Evolutionary conservation across 2,329 filamentous ascomycete species (phyloP).

Genomic region (Tolypocladium nubicola): DNA sequence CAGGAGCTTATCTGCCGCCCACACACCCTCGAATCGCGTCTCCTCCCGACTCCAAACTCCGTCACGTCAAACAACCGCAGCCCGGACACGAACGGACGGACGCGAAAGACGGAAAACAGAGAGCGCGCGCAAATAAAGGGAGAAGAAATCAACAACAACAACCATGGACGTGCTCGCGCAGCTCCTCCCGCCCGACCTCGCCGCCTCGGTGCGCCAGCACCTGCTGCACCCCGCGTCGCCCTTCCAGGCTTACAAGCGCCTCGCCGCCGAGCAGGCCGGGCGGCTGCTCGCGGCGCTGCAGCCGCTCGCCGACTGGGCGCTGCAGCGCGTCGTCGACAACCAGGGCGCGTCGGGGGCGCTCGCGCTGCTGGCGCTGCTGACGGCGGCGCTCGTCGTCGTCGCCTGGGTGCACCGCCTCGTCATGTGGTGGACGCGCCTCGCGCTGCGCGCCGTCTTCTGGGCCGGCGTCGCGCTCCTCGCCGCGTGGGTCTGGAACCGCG

Average conservation of each 20-base stretch:
- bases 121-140: not conserved
- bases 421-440: constrained; percentile 65
- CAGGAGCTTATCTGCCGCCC: not conserved
- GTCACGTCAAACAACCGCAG: not conserved
- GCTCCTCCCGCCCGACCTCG: constrained; percentile 33
- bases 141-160: not conserved
- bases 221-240: constrained; percentile 35
- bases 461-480: constrained; percentile 41
- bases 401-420: constrained; percentile 62
- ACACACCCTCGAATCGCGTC: not conserved
- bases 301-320: constrained; percentile 29
- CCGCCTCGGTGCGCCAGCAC: constrained; percentile 33
- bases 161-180: constrained; percentile 26
- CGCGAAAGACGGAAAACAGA: not conserved
- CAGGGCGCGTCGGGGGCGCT: constrained; percentile 20
- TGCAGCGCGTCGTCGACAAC: constrained; percentile 22
- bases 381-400: constrained; percentile 55
- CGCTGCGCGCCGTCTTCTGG: constrained; percentile 55
- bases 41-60: not conserved
- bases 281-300: constrained; percentile 20
- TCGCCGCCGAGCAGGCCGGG: constrained; percentile 19
- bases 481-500: constrained; percentile 52
- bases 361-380: constrained; percentile 22
- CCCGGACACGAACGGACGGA: not conserved
- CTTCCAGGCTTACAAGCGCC: constrained; percentile 27